These are phyloP conservation scores for Tephrocybe sp. DNA, from an alignment of 768 basidiomycete species.

Conservation along the genomic window DNA sequence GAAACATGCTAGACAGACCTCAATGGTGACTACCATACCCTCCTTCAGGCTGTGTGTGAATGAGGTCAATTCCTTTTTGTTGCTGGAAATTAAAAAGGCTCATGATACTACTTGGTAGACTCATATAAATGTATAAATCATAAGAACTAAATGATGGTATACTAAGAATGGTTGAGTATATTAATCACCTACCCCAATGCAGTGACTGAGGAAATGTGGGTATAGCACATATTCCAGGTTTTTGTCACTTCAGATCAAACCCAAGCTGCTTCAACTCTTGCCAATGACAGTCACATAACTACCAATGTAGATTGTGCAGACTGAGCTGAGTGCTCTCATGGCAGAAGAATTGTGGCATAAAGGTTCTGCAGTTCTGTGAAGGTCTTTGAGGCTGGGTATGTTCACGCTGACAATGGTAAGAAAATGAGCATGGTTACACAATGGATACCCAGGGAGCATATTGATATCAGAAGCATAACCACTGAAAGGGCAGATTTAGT, in stretches of 20 bases:
- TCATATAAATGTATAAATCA: constrained; percentile 86
- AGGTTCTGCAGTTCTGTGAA: constrained; percentile 87
- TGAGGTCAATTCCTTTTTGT: neutral
- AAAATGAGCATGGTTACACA: neutral
- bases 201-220: constrained; percentile 91
- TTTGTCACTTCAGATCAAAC: constrained; percentile 54
- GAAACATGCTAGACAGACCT: constrained; percentile 45
- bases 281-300: constrained; percentile 65
- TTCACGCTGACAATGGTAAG: constrained; percentile 63
- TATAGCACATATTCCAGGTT: constrained; percentile 80
- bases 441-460: constrained; percentile 27
- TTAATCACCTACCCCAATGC: constrained; percentile 84
- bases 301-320: constrained; percentile 76
- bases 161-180: no score
- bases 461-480: constrained; percentile 96
- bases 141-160: constrained; percentile 11
- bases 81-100: constrained; percentile 22
- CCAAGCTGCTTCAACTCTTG: constrained; percentile 79
- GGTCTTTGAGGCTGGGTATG: constrained; percentile 81
- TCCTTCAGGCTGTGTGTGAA: constrained; percentile 53
- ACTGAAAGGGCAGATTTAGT: no score
- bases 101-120: constrained; percentile 57
- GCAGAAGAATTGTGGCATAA: constrained; percentile 78
- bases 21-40: constrained; percentile 93
- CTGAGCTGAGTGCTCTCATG: constrained; percentile 54